These are phyloP conservation scores for Ascochyta koolunga DNA, from an alignment of 2,329 filamentous ascomycete species.

Conservation along the genomic window DNA sequence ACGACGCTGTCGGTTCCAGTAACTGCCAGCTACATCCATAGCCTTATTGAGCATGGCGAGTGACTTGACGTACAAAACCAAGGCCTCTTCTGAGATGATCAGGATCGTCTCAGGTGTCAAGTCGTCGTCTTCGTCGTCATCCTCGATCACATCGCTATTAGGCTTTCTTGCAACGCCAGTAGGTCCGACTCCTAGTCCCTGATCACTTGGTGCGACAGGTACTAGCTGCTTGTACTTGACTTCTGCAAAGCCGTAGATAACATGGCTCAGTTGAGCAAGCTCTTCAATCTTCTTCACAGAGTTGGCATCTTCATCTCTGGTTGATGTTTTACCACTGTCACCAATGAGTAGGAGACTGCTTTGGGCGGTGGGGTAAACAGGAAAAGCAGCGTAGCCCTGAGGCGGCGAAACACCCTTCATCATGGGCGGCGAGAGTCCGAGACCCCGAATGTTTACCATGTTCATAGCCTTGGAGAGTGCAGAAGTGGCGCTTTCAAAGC, in stretches of 20 bases:
- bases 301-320: constrained; percentile 77
- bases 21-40: constrained; percentile 91
- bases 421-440: constrained; percentile 70
- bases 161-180: constrained; percentile 55
- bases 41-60: constrained; percentile 87
- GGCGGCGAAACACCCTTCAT: constrained; percentile 72
- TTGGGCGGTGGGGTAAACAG: constrained; percentile 77
- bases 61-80: constrained; percentile 96
- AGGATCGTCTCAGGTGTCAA: constrained; percentile 87
- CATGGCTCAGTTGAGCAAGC: constrained; percentile 88
- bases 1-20: constrained; percentile 83
- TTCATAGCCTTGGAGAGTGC: constrained; percentile 95
- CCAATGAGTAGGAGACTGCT: constrained; percentile 70
- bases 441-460: constrained; percentile 81
- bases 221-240: constrained; percentile 99
- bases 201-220: constrained; percentile 77
- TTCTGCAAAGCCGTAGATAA: constrained; percentile 96
- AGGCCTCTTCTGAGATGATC: constrained; percentile 86
- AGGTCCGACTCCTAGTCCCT: constrained; percentile 65
- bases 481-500: constrained; percentile 79
- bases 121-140: constrained; percentile 62
- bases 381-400: constrained; percentile 79
- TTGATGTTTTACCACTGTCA: constrained; percentile 66
- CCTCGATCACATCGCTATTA: constrained; percentile 57
- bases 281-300: constrained; percentile 87